These are phyloP conservation scores for Dendrobium chrysotoxum DNA, from an alignment of 106 monocot genomes.

Conservation along the genomic window DNA sequence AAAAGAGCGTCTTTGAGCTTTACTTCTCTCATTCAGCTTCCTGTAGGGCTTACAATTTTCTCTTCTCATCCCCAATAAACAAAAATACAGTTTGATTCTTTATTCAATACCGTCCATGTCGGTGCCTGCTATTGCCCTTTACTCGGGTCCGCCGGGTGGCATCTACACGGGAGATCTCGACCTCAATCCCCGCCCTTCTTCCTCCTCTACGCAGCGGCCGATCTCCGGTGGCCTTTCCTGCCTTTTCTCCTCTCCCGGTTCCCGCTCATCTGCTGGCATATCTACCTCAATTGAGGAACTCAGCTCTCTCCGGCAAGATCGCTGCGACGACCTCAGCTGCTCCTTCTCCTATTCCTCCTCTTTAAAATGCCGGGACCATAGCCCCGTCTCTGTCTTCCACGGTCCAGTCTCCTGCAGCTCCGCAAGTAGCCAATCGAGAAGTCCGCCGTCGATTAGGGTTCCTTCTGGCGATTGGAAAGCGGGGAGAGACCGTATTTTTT, in stretches of 20 bases:
- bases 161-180: conserved; percentile 59
- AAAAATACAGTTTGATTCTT: too few relatives aligned
- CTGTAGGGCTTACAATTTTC: not conserved
- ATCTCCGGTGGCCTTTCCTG: conserved; percentile 68
- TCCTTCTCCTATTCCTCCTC: conserved; percentile 48
- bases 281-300: conserved; percentile 28
- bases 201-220: conserved; percentile 31
- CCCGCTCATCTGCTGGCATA: conserved; percentile 13
- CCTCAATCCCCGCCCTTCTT: conserved; percentile 27
- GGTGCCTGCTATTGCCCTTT: conserved; percentile 83
- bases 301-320: conserved; percentile 17
- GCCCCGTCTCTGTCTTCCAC: conserved; percentile 81
- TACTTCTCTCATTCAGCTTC: not conserved
- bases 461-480: conserved; percentile 24
- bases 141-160: conserved; percentile 50
- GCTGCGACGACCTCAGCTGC: conserved; percentile 47
- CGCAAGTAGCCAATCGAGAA: conserved; percentile 17
- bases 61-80: too few relatives aligned
- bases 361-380: conserved; percentile 68
- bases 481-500: conserved; percentile 50
- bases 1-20: not conserved
- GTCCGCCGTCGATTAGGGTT: conserved; percentile 36
- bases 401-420: conserved; percentile 41
- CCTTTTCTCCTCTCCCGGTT: conserved; percentile 50
- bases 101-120: conserved; percentile 34